Percentiles rank a stretch among this genome's conserved stretches.
phyloP scores from a whole-genome alignment of 2,329 filamentous ascomycete species.

The Dactylellina drechsleri region DNA sequence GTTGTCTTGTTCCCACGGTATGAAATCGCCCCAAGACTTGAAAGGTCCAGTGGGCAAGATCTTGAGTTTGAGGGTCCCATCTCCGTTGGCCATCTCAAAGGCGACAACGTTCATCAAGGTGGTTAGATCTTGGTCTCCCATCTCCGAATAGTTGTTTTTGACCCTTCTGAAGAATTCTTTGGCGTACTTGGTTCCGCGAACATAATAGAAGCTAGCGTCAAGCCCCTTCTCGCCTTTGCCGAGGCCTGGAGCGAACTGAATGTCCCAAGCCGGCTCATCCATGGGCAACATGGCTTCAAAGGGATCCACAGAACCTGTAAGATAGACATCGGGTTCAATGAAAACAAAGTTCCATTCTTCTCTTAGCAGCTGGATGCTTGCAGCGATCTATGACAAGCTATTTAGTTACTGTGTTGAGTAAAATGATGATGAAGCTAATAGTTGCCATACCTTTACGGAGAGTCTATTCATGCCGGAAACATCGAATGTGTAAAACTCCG shows the following conservation, averaged over 20 bases:
- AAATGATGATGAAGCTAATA: background rate
- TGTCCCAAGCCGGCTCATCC: constrained; percentile 35
- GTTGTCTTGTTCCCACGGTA: constrained; percentile 41
- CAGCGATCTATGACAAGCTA: constrained; percentile 29
- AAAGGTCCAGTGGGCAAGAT: constrained; percentile 16
- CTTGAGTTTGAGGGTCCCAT: constrained; percentile 31
- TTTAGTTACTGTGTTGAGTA: constrained; percentile 37
- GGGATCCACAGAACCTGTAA: constrained; percentile 37
- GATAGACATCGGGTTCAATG: constrained; percentile 51
- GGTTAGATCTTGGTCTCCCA: constrained; percentile 42
- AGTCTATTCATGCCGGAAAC: constrained; percentile 46
- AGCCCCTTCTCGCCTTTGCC: constrained; percentile 26
- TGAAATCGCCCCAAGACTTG: constrained; percentile 42
- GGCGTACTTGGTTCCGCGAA: constrained; percentile 35
- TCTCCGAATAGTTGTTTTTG: constrained; percentile 27
- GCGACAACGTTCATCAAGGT: constrained; percentile 51
- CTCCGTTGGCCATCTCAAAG: constrained; percentile 45
- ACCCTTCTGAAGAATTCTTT: constrained; percentile 46
- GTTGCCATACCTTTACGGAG: constrained; percentile 42
- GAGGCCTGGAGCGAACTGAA: constrained; percentile 44
- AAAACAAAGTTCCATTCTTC: constrained; percentile 47
- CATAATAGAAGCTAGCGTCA: constrained; percentile 44
- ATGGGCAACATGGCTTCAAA: constrained; percentile 21
- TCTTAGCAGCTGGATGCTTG: constrained; percentile 43
- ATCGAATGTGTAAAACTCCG: constrained; percentile 46